Base-by-base conservation (phyloP, 2,329 filamentous ascomycete genomes). In the Colletotrichum nymphaeae region DNA sequence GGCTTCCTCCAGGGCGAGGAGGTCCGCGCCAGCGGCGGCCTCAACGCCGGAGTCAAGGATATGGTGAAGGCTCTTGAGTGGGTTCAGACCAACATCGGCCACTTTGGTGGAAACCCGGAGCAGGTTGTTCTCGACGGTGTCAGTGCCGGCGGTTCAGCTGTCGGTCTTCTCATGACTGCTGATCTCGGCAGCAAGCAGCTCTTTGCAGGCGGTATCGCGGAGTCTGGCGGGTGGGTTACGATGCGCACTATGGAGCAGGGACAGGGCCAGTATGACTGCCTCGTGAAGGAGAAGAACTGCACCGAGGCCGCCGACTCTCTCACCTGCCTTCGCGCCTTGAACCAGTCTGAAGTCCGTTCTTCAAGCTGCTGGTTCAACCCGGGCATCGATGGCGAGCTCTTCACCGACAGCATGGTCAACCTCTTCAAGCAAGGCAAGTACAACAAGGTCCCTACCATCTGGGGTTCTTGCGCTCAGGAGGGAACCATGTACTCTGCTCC, bases 121-220 rank as follows among this genome's bases (percentile, higher is more conserved):
- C 92, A 93, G 75, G 91, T 95, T 6, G 90, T 92, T 0, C 83
- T 95, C 0, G 92, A 90, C 26, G 93, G 93, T 14, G 89, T 88
- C 74, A 93, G 91, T 70, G 93, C 93, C 1, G 93, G 93, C 3
- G 93, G 87, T 9, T 90, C 86, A 1, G 91, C 91, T 8, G 86
- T 94, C 22, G 88, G 86, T 37, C 84, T 93, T 26, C 90, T 94
- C 28, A 85, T 94, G 62, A 89, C 85, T 0, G 88, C 88, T 0
- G 87, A 88, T 68, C 86, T 85, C 3, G 89, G 88, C 22, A 80
- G 81, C 5, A 81, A 88, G 70, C 83, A 82, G 52, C 82, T 90
- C 1, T 90, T 90, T 77, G 85, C 87, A 53, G 88, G 84, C 0
- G 88, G 84, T 0, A 86, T 86, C 0, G 87, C 84, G 0, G 85